Evolutionary conservation across 371 early-diverging fungal genomes (phyloP).

Genomic region (Mucor velutinosus): DNA sequence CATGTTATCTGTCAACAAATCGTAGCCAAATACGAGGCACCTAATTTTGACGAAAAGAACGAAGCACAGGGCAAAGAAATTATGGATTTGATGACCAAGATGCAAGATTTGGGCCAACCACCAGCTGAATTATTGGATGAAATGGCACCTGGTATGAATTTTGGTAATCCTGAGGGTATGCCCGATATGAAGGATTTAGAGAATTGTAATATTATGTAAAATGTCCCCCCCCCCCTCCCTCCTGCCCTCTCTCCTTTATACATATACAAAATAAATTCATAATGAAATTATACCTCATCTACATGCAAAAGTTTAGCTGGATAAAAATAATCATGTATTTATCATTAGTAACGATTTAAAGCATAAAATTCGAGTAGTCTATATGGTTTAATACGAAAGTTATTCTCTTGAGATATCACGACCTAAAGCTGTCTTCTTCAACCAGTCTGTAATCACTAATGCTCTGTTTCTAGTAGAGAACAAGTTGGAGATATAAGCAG

Average conservation of each 20-base stretch:
- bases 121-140: slow-evolving; percentile 87
- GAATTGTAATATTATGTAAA: slow-evolving; percentile 56
- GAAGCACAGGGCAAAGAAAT: slow-evolving; percentile 70
- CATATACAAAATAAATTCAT: not conserved
- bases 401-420: slow-evolving; percentile 91
- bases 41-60: slow-evolving; percentile 64
- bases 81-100: slow-evolving; percentile 89
- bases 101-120: slow-evolving; percentile 96
- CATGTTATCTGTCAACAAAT: slow-evolving; percentile 73
- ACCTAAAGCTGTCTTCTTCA: slow-evolving; percentile 83
- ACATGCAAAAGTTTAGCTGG: not conserved
- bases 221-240: not conserved
- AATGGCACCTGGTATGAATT: slow-evolving; percentile 87
- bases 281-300: not conserved
- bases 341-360: slow-evolving; percentile 1
- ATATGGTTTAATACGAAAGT: not conserved
- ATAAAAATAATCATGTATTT: not conserved
- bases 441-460: slow-evolving; percentile 88
- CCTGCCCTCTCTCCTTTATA: not conserved
- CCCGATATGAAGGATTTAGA: slow-evolving; percentile 69
- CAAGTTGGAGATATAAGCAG: slow-evolving; percentile 71
- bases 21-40: slow-evolving; percentile 72
- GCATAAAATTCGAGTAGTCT: not conserved
- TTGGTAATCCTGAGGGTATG: slow-evolving; percentile 69
- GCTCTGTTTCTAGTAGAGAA: slow-evolving; percentile 82